phyloP scores from a whole-genome alignment of 306 rosid genomes.

The Gillenia trifoliata region DNA sequence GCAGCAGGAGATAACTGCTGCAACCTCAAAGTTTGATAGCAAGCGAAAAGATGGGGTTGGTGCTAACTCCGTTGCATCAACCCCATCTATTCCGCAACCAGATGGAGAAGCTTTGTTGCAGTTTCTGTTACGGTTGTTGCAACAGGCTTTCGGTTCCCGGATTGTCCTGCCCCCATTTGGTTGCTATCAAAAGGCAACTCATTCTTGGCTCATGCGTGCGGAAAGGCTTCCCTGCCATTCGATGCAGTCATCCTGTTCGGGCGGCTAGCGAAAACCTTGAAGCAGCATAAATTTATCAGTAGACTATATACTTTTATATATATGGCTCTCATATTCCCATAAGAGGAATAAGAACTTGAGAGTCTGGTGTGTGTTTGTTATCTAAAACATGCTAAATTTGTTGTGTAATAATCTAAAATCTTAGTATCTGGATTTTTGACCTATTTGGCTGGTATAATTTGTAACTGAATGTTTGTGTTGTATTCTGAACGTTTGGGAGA shows the following conservation, averaged over 20 bases:
- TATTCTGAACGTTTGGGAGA: not conserved
- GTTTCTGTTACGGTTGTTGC: slow-evolving; percentile 20
- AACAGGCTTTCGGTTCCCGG: slow-evolving; percentile 20
- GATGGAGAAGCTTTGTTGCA: slow-evolving; percentile 32
- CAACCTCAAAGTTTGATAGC: slow-evolving; percentile 59
- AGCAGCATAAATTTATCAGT: slow-evolving; percentile 16
- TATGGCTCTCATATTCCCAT: slow-evolving; percentile 22
- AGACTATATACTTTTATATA: not conserved
- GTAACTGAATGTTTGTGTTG: slow-evolving; percentile 4
- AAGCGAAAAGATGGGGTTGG: slow-evolving; percentile 34
- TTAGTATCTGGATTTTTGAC: slow-evolving; percentile 20
- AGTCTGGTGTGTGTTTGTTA: slow-evolving; percentile 26
- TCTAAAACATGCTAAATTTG: slow-evolving; percentile 3
- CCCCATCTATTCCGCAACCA: slow-evolving; percentile 45
- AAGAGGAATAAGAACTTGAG: slow-evolving; percentile 29
- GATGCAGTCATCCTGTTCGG: slow-evolving; percentile 20
- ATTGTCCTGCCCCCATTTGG: slow-evolving; percentile 44
- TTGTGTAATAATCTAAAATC: slow-evolving; percentile 9
- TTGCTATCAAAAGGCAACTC: slow-evolving; percentile 55
- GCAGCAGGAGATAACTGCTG: slow-evolving; percentile 68
- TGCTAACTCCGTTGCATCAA: slow-evolving; percentile 13
- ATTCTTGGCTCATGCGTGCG: slow-evolving; percentile 61
- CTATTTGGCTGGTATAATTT: slow-evolving; percentile 27
- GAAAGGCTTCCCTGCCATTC: slow-evolving; percentile 19
- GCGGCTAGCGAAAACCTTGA: slow-evolving; percentile 19